A percentile compares a stretch with the other conserved stretches of the same genome.
Evolutionary conservation across 371 early-diverging fungal genomes (phyloP).

Genomic region (Mortierella sp.): DNA sequence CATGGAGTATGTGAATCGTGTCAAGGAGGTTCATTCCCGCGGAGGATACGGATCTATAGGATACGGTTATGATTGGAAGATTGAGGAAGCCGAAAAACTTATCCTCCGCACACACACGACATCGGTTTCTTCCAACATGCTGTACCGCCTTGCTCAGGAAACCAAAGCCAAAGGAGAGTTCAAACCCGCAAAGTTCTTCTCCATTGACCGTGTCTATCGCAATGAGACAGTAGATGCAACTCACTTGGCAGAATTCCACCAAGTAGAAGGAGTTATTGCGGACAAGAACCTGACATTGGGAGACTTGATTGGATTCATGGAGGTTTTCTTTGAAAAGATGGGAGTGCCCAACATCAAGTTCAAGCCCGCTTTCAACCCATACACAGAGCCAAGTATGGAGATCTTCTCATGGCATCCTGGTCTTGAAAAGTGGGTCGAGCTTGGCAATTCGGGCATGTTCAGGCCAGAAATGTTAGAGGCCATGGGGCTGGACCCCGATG

Average conservation of each 20-base stretch:
- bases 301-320: slow-evolving; percentile 97
- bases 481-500: slow-evolving; percentile 96
- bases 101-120: slow-evolving; percentile 99
- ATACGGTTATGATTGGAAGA: slow-evolving; percentile 50
- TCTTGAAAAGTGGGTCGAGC: slow-evolving; percentile 98
- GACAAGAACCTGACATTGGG: slow-evolving; percentile 97
- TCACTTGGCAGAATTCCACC: slow-evolving; percentile 99
- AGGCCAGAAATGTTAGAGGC: slow-evolving; percentile 99
- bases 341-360: slow-evolving; percentile 96
- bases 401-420: slow-evolving; percentile 99
- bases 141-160: slow-evolving; percentile 93
- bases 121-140: slow-evolving; percentile 93
- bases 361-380: slow-evolving; percentile 99
- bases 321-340: slow-evolving; percentile 98
- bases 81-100: slow-evolving; percentile 95
- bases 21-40: too few species aligned
- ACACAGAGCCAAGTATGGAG: slow-evolving; percentile 99
- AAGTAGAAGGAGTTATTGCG: slow-evolving; percentile 99
- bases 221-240: slow-evolving; percentile 99
- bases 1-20: too few species aligned
- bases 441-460: slow-evolving; percentile 99
- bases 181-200: slow-evolving; percentile 98
- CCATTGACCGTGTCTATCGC: slow-evolving; percentile 99
- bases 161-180: slow-evolving; percentile 73
- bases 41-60: too few species aligned